Evolutionary conservation across 306 rosid species (phyloP).

Genomic region (Glycine latifolia): DNA sequence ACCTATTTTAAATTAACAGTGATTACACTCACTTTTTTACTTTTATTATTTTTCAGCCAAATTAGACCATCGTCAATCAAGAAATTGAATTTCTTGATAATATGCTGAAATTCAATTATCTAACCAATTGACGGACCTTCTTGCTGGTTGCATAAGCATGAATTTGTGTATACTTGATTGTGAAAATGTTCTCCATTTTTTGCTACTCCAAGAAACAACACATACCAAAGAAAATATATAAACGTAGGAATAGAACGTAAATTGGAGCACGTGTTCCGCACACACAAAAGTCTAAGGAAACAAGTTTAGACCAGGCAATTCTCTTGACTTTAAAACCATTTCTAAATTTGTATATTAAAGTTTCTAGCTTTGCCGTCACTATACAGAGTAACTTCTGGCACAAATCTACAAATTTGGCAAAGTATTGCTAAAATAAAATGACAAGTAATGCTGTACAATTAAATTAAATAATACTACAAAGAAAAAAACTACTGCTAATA

Average conservation of each 20-base stretch:
- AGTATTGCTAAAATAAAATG: not conserved
- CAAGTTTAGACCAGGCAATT: too few relatives aligned
- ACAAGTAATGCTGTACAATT: conserved; percentile 30
- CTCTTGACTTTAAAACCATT: not conserved
- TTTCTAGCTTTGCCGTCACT: conserved; percentile 33
- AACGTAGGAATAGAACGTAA: not conserved
- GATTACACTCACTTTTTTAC: too few relatives aligned
- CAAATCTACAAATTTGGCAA: conserved; percentile 39
- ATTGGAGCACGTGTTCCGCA: not conserved
- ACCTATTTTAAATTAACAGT: too few relatives aligned
- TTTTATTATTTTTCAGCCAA: too few relatives aligned
- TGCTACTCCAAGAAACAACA: not conserved
- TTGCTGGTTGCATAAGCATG: not conserved
- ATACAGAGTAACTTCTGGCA: conserved; percentile 39
- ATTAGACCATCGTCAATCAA: too few relatives aligned
- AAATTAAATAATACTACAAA: not conserved
- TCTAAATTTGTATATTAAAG: not conserved
- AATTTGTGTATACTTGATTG: not conserved
- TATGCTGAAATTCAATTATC: too few relatives aligned
- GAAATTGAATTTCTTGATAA: too few relatives aligned
- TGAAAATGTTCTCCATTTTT: not conserved
- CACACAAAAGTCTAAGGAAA: not conserved
- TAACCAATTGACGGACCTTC: too few relatives aligned
- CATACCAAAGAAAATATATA: not conserved
- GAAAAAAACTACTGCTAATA: not conserved